Evolutionary conservation across 2,329 filamentous ascomycete genomes (phyloP), one percentile per base, ranked within the genome.

Genomic region (Colletotrichum tropicale): DNA sequence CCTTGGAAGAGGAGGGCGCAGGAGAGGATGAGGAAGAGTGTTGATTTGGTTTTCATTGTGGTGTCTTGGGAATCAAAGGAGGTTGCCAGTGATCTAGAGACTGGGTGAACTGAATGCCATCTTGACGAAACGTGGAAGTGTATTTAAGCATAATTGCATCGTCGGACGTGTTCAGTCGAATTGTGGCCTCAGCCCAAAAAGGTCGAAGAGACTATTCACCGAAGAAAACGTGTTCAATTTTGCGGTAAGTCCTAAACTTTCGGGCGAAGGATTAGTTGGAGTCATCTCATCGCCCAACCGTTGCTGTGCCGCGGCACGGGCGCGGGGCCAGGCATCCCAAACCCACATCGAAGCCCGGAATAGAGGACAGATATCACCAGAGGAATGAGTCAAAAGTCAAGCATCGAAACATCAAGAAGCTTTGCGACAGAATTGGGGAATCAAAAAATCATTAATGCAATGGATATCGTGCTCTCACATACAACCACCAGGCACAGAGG

Each of bases 381-480:
- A 8, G 2, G 3, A 8, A 26, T 48, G 69, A 67, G 8, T 38
- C 43, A 26, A 62, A 52, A 52, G 13, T 58, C 34, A 32, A 28
- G 8, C 6, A 48, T 3, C 5, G 65, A 6, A 10, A 30, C 26
- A 10, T 34, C 26, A 1, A 32, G 18, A 32, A 36, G 9, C 15
- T 6, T 15, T 2, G 15, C 6, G 21, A 12, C 15, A 21, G 6
- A n/a, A 3, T 12, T 9, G 8, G 28, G 16, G 10, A 60, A 26
- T 58, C 26, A 32, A 65, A 64, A 26, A 26, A 26, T 43, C 65
- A 69, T 58, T 52, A 38, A 24, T 34, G 56, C 48, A 55, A 61
- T 32, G 65, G 60, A 66, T 69, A 66, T 52, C 55, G 18, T 60
- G 55, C 55, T 60, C 48, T 70, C 32, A 30, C 52, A 61, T 61